Percentiles rank a stretch among this genome's conserved stretches.
Conservation (phyloP, 257 asterid species). For the Nicotiana benthamiana region DNA sequence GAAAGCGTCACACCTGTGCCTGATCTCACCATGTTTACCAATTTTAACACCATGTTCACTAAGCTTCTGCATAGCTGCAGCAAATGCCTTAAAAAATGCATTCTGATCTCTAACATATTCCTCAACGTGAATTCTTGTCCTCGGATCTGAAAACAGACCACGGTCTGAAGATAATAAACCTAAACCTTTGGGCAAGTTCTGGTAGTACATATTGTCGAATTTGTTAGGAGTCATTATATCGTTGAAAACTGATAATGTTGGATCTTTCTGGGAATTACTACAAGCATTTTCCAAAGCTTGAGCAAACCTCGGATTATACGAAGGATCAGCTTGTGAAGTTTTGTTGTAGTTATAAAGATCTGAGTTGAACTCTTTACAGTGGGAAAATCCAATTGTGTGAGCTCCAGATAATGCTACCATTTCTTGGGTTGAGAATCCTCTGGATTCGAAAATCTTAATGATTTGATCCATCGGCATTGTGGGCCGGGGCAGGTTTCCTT, state of each 20-base stretch:
- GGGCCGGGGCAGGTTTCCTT: conserved; percentile 65
- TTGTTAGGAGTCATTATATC: conserved; percentile 65
- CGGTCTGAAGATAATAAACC: conserved; percentile 71
- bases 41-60: conserved; percentile 55
- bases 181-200: conserved; percentile 55
- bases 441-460: conserved; percentile 43
- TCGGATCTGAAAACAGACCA: conserved; percentile 43
- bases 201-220: conserved; percentile 65
- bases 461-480: conserved; percentile 53
- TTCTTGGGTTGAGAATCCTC: conserved; percentile 59
- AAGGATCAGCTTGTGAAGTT: conserved; percentile 43
- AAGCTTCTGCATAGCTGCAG: conserved; percentile 71
- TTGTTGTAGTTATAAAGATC: conserved; percentile 57
- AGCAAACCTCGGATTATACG: conserved; percentile 66
- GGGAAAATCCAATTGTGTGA: conserved; percentile 93
- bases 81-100: conserved; percentile 67
- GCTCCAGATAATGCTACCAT: conserved; percentile 90
- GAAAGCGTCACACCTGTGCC: conserved; percentile 85
- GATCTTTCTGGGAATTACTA: conserved; percentile 40
- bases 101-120: conserved; percentile 47
- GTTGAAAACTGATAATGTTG: conserved; percentile 73
- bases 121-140: conserved; percentile 47
- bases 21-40: conserved; percentile 68
- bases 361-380: conserved; percentile 77
- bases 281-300: conserved; percentile 50